phyloP scores from a whole-genome alignment of 345 rosid species.

The Eucalyptus grandis region DNA sequence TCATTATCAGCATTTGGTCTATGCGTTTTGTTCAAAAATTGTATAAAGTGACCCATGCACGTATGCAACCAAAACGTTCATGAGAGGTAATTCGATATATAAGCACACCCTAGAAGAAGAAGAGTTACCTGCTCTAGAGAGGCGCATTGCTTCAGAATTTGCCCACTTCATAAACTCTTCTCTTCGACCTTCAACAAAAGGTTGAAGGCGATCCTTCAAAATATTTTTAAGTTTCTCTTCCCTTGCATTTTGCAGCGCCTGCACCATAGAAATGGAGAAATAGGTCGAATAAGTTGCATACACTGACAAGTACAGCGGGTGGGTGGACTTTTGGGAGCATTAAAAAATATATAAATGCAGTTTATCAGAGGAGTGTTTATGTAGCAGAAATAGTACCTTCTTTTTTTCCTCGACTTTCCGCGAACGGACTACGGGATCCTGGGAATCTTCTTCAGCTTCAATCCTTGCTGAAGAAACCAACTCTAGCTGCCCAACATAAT shows the following conservation, averaged over 20 bases:
- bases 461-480: constrained; percentile 48
- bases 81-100: neutral
- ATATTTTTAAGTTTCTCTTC: constrained; percentile 44
- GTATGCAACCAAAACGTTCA: neutral
- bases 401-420: constrained; percentile 56
- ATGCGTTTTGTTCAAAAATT: neutral
- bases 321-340: neutral
- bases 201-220: constrained; percentile 54
- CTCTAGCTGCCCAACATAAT: constrained; percentile 81
- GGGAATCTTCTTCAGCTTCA: constrained; percentile 39
- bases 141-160: constrained; percentile 55
- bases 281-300: neutral
- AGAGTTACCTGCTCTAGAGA: constrained; percentile 63
- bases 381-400: constrained; percentile 20
- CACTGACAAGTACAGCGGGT: neutral
- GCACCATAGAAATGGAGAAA: constrained; percentile 10
- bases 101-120: neutral
- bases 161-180: constrained; percentile 69
- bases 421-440: constrained; percentile 26
- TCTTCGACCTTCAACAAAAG: constrained; percentile 53
- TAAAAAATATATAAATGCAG: neutral
- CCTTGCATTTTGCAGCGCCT: constrained; percentile 75
- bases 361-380: neutral
- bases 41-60: neutral
- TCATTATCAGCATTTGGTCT: neutral